These are phyloP conservation scores for Aquanectria penicillioides DNA, from an alignment of 2,329 filamentous ascomycete species.

Conservation along the genomic window DNA sequence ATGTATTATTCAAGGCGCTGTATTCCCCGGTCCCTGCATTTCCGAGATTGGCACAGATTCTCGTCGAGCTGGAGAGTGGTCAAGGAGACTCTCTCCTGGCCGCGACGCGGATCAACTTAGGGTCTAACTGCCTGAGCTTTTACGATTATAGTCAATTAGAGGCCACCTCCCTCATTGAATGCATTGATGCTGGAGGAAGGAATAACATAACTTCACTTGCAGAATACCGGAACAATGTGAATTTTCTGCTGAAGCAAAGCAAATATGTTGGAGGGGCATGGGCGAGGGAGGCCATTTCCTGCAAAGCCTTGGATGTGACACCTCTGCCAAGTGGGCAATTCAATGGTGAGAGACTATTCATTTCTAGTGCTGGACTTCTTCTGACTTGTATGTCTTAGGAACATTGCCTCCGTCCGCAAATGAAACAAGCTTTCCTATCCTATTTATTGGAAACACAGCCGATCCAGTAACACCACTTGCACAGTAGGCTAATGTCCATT, in stretches of 20 bases:
- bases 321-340: neutral
- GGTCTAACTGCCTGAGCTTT: neutral
- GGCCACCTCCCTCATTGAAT: neutral
- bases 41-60: neutral
- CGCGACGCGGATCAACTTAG: too few relatives aligned
- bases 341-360: neutral
- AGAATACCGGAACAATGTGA: neutral
- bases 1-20: neutral
- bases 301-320: neutral
- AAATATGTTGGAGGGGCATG: neutral
- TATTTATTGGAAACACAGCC: neutral
- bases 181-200: neutral
- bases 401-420: neutral
- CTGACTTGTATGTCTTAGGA: neutral
- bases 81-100: neutral
- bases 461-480: slow-evolving; percentile 3
- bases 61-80: neutral
- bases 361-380: neutral
- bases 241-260: neutral
- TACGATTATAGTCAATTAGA: neutral
- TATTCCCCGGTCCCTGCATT: neutral
- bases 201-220: slow-evolving; percentile 2
- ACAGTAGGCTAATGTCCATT: too few relatives aligned
- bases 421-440: neutral
- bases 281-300: neutral